phyloP scores from a whole-genome alignment of 2,329 filamentous ascomycete genomes.

The Diaporthe sp. region DNA sequence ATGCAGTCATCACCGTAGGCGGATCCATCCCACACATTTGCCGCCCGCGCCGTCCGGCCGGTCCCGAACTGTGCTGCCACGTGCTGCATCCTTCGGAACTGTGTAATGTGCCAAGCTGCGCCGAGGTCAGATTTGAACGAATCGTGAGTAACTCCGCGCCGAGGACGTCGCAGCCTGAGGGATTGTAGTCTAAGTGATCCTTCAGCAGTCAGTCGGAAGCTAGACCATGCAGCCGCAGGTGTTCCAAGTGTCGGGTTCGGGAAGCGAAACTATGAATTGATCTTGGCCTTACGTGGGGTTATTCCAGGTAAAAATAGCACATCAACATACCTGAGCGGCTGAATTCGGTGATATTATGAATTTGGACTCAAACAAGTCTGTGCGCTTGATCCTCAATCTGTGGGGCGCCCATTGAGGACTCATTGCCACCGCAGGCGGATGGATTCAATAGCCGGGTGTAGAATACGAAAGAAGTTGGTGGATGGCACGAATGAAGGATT shows the following conservation, averaged over 20 bases:
- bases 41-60: not conserved
- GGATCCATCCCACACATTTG: not conserved
- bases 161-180: constrained; percentile 1
- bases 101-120: not conserved
- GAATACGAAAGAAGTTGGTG: not conserved
- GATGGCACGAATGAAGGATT: no score
- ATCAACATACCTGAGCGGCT: not conserved
- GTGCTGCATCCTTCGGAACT: not conserved
- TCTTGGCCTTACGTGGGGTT: not conserved
- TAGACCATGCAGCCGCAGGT: not conserved
- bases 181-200: not conserved
- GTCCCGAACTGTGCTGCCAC: not conserved
- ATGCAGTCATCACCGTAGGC: constrained; percentile 7
- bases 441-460: not conserved
- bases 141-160: not conserved
- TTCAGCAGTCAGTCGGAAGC: not conserved
- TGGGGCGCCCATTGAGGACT: not conserved
- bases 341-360: not conserved
- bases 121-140: not conserved
- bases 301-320: not conserved
- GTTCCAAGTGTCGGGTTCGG: not conserved
- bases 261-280: not conserved
- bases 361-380: not conserved
- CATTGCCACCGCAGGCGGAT: not conserved
- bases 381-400: not conserved